Conservation (phyloP, 2,329 filamentous ascomycete genomes). For the Pestalotiopsis sp. region DNA sequence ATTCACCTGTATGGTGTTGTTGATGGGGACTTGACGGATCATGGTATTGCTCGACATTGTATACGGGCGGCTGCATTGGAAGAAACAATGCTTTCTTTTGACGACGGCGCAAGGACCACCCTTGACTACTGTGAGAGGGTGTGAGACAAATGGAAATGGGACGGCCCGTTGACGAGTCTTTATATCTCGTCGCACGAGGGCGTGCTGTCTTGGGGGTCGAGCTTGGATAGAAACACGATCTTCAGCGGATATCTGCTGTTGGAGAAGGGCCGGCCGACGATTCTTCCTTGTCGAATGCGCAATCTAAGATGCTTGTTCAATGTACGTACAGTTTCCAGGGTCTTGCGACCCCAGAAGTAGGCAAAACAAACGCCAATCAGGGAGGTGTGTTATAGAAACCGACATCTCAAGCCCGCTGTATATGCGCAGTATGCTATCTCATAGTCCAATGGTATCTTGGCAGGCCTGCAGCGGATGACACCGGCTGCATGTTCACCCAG, state of each 20-base stretch:
- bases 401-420: background rate
- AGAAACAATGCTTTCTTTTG: conserved; percentile 20
- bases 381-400: background rate
- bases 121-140: conserved; percentile 21
- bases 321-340: conserved; percentile 1
- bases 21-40: conserved; percentile 32
- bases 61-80: conserved; percentile 31
- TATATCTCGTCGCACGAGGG: conserved; percentile 30
- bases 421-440: conserved; percentile 2
- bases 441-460: conserved; percentile 4
- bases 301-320: background rate
- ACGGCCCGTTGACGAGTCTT: conserved; percentile 27
- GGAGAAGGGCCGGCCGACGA: background rate
- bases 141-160: conserved; percentile 27
- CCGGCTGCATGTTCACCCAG: background rate
- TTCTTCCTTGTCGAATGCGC: background rate
- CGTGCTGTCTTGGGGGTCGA: background rate
- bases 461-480: background rate
- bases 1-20: conserved; percentile 32
- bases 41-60: conserved; percentile 31
- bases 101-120: conserved; percentile 18
- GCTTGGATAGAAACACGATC: background rate
- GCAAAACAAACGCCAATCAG: background rate
- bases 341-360: background rate
- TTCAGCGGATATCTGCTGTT: conserved; percentile 7